Conservation (phyloP, 164 flowering plant species). For the Vitis labrusca region DNA sequence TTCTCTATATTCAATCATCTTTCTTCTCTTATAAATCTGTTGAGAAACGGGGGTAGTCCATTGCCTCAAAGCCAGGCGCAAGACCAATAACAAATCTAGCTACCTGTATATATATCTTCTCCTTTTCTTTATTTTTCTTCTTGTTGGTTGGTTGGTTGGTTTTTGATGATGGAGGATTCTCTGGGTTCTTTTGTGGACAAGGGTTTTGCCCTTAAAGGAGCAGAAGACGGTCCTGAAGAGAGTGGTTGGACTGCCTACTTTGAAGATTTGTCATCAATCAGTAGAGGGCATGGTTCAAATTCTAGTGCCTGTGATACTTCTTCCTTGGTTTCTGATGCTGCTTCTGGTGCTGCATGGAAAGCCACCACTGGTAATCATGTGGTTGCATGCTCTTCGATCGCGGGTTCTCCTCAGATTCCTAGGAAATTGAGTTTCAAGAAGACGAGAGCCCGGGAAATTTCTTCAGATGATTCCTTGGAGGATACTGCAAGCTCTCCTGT, state of each 20-base stretch:
- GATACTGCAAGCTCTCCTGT: constrained; percentile 62
- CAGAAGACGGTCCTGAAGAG: constrained; percentile 12
- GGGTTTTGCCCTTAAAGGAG: constrained; percentile 1
- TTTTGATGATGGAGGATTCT: constrained; percentile 20
- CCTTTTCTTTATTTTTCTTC: too few species aligned
- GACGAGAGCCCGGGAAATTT: constrained; percentile 12
- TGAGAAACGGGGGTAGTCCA: too few species aligned
- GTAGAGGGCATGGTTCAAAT: constrained; percentile 7
- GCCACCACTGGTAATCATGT: neutral
- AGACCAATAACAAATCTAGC: too few species aligned
- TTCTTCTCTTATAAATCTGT: neutral
- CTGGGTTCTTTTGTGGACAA: constrained; percentile 7
- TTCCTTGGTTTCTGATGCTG: constrained; percentile 57
- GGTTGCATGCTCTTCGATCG: constrained; percentile 3
- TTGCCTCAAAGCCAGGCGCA: too few species aligned
- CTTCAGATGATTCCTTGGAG: constrained; percentile 39
- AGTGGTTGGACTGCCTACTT: constrained; percentile 59
- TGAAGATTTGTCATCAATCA: constrained; percentile 28
- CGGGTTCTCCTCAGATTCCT: neutral
- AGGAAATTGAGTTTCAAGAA: constrained; percentile 24
- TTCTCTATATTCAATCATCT: neutral
- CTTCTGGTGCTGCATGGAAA: constrained; percentile 36
- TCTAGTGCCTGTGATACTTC: constrained; percentile 18
- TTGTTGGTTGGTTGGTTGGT: too few species aligned
- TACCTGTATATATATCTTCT: too few species aligned